Evolutionary conservation across 2,329 filamentous ascomycete species (phyloP).

Genomic region (Fusarium succisae): DNA sequence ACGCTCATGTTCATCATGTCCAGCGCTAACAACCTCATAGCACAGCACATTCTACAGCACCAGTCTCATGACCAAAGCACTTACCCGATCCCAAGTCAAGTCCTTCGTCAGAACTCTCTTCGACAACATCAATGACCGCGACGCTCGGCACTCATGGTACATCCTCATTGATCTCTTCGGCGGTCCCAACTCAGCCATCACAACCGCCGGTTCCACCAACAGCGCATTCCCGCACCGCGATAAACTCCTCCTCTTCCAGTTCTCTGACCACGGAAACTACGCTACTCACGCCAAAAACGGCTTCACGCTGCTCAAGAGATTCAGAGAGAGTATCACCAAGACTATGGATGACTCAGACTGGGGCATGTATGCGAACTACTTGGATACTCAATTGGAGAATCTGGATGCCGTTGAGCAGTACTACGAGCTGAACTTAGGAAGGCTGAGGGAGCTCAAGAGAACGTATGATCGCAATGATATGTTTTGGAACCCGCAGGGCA

Average conservation of each 20-base stretch:
- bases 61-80: conserved; percentile 42
- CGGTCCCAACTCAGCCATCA: conserved; percentile 50
- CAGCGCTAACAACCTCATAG: conserved; percentile 25
- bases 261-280: conserved; percentile 53
- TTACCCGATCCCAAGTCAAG: conserved; percentile 35
- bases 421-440: conserved; percentile 49
- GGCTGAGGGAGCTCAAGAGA: conserved; percentile 49
- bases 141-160: conserved; percentile 33
- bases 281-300: conserved; percentile 47
- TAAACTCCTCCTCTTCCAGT: conserved; percentile 61
- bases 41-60: conserved; percentile 45
- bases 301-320: conserved; percentile 47
- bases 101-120: conserved; percentile 35
- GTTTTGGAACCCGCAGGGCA: conserved; percentile 53
- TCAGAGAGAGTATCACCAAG: conserved; percentile 47
- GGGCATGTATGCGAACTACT: conserved; percentile 56
- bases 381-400: conserved; percentile 49
- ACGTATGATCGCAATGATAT: conserved; percentile 50
- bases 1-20: no score
- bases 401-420: conserved; percentile 48
- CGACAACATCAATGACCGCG: conserved; percentile 17
- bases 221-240: conserved; percentile 54
- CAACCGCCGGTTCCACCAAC: conserved; percentile 35
- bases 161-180: conserved; percentile 46
- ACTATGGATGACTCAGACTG: conserved; percentile 42